These are phyloP conservation scores for Saraca asoca DNA, from an alignment of 331 rosid species.

Conservation along the genomic window DNA sequence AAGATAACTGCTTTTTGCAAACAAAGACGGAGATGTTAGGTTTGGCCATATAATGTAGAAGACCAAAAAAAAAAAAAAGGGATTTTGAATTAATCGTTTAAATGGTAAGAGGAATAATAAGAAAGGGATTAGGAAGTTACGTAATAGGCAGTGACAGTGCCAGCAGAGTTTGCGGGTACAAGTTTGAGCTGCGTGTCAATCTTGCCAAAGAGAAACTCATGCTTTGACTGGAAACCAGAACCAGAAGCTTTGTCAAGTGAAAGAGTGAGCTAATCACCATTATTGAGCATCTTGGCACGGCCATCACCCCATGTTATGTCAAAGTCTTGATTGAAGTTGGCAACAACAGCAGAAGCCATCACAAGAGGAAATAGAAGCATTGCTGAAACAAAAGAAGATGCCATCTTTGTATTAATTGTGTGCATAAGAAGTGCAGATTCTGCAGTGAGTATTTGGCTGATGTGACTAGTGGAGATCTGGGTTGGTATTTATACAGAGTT, in stretches of 20 bases:
- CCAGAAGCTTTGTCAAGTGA: constrained; percentile 53
- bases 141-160: constrained; percentile 57
- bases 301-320: constrained; percentile 51
- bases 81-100: not conserved
- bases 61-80: not conserved
- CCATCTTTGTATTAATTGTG: too few species aligned
- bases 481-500: too few species aligned
- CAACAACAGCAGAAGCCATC: not conserved
- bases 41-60: not conserved
- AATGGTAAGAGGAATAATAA: not conserved
- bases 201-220: constrained; percentile 44
- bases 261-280: constrained; percentile 39
- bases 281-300: constrained; percentile 46
- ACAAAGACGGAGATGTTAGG: not conserved
- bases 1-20: constrained; percentile 42
- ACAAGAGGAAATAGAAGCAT: constrained; percentile 21
- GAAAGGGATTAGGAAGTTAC: constrained; percentile 25
- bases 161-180: constrained; percentile 54
- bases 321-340: constrained; percentile 45
- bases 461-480: too few species aligned
- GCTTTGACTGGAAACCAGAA: constrained; percentile 49
- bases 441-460: not conserved
- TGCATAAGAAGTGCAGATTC: not conserved
- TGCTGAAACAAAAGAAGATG: not conserved
- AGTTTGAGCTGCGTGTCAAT: constrained; percentile 56